These are phyloP conservation scores for Sanguinoderma infundibulare DNA, from an alignment of 1,284 basidiomycete species.

Conservation along the genomic window DNA sequence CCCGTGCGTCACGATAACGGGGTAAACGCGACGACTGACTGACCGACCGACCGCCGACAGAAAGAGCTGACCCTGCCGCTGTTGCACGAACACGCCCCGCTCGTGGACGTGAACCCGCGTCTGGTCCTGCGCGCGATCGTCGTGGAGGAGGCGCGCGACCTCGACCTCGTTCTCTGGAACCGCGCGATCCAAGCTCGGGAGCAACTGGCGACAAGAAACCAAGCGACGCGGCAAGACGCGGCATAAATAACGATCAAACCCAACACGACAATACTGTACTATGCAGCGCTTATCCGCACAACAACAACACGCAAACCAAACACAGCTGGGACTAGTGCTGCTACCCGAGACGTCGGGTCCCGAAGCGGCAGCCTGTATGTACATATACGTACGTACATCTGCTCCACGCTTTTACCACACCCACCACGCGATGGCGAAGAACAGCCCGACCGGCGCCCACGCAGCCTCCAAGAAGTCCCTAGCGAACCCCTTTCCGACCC, in stretches of 20 bases:
- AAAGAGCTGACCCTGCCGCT: constrained; percentile 16
- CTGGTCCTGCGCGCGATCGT: constrained; percentile 56
- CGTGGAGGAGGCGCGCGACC: constrained; percentile 46
- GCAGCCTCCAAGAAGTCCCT: constrained; percentile 40
- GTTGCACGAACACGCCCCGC: constrained; percentile 23
- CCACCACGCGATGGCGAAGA: constrained; percentile 32
- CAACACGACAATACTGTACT: neutral
- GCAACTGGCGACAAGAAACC: neutral
- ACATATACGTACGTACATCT: no score
- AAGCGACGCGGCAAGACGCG: neutral
- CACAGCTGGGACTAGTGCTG: no score
- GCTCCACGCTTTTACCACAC: constrained; percentile 23
- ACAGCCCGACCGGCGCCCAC: constrained; percentile 40
- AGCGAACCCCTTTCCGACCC: constrained; percentile 36
- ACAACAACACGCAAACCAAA: neutral
- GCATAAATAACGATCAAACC: neutral
- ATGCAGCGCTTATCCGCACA: neutral
- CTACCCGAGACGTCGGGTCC: neutral
- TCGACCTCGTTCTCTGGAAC: constrained; percentile 53
- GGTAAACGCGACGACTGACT: neutral
- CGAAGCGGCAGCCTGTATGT: no score
- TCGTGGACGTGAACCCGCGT: constrained; percentile 38
- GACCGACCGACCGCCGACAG: constrained; percentile 6
- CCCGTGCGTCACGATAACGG: constrained; percentile 44
- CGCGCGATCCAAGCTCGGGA: constrained; percentile 34